phyloP scores from a whole-genome alignment of 768 basidiomycete genomes.

The Nidularia pulvinata region DNA sequence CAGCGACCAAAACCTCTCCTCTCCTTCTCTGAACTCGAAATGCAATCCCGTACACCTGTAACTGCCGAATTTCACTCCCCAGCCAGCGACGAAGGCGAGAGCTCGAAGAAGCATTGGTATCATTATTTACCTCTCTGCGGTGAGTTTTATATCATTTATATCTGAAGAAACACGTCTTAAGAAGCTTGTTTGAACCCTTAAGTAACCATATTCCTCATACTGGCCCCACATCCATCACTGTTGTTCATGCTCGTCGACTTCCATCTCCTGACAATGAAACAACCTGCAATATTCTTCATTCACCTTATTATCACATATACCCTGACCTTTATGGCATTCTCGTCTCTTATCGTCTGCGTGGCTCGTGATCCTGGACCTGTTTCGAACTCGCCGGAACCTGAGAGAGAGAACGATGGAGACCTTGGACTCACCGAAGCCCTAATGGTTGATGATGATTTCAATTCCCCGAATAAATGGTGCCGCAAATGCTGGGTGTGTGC shows the following conservation, averaged over 20 bases:
- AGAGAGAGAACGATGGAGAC: slow-evolving; percentile 31
- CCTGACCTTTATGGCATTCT: slow-evolving; percentile 68
- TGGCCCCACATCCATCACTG: slow-evolving; percentile 76
- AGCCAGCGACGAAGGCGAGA: slow-evolving; percentile 17
- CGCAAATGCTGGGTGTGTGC: slow-evolving; percentile 66
- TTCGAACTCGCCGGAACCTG: slow-evolving; percentile 13
- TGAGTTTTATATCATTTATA: slow-evolving; percentile 30
- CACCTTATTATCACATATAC: slow-evolving; percentile 65
- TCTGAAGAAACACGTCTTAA: too few relatives aligned
- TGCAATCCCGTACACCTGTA: slow-evolving; percentile 4
- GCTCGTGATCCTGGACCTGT: slow-evolving; percentile 77
- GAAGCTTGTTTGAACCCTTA: too few relatives aligned
- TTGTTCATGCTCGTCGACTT: slow-evolving; percentile 68
- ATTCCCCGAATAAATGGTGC: slow-evolving; percentile 68
- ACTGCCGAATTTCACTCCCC: slow-evolving; percentile 6
- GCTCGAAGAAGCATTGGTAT: slow-evolving; percentile 47
- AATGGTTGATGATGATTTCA: slow-evolving; percentile 44
- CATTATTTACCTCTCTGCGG: slow-evolving; percentile 58
- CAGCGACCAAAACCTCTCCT: slow-evolving; percentile 13
- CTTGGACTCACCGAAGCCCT: slow-evolving; percentile 63
- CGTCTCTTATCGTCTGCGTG: slow-evolving; percentile 72
- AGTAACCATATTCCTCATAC: slow-evolving; percentile 51
- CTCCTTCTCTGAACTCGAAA: slow-evolving; percentile 13
- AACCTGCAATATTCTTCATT: slow-evolving; percentile 39
- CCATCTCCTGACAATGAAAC: slow-evolving; percentile 55